Conservation (phyloP, 73 alveolate genomes). For the Symbiodinium pilosum region DNA sequence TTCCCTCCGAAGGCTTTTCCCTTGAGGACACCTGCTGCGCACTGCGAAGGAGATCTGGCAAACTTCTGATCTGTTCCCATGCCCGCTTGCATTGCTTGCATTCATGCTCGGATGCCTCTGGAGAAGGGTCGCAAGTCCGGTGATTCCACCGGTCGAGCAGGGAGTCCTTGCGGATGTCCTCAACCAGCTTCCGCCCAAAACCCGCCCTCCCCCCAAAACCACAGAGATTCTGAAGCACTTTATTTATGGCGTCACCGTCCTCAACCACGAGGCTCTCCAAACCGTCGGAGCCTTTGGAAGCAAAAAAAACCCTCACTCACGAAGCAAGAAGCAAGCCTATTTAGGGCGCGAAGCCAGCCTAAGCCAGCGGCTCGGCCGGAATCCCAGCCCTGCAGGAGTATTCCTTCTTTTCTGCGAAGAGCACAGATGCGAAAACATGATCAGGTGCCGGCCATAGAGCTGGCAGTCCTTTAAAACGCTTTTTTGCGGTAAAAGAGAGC, state of each 20-base stretch:
- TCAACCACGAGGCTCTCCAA: conserved; percentile 76
- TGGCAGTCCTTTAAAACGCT: background rate
- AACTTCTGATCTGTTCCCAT: background rate
- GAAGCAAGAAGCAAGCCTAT: too few species aligned
- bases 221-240: too few species aligned
- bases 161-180: conserved; percentile 68
- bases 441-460: background rate
- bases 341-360: background rate
- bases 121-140: conserved; percentile 24
- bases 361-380: conserved; percentile 57
- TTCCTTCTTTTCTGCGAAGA: too few species aligned
- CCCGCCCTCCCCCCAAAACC: too few species aligned
- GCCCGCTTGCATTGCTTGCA: background rate
- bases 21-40: too few species aligned
- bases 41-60: background rate
- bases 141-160: conserved; percentile 33
- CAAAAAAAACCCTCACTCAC: too few species aligned
- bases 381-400: conserved; percentile 73
- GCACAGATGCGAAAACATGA: background rate
- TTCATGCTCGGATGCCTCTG: conserved; percentile 39
- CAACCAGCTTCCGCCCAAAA: too few species aligned
- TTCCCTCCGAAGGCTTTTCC: too few species aligned
- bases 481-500: background rate
- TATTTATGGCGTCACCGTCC: background rate
- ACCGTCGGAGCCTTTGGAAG: conserved; percentile 64